Conservation (phyloP, 768 basidiomycete genomes). For the Auricularia sp. region DNA sequence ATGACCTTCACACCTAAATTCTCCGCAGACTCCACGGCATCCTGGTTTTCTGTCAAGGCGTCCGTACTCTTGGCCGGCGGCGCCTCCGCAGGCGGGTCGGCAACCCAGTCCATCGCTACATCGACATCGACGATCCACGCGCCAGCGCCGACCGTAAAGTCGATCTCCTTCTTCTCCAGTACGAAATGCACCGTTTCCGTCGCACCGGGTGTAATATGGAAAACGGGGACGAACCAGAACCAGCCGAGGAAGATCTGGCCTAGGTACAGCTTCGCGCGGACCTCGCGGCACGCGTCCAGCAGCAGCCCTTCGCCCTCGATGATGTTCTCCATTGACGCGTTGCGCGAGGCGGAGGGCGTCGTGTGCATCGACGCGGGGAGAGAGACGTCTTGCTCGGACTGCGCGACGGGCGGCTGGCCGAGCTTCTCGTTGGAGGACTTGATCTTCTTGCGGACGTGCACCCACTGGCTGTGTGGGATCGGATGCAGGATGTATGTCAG, state of each 20-base stretch:
- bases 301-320: constrained; percentile 33
- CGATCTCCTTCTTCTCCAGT: constrained; percentile 54
- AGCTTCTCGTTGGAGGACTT: constrained; percentile 35
- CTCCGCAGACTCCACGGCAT: background rate
- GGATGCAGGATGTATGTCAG: constrained; percentile 12
- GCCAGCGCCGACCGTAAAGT: constrained; percentile 72
- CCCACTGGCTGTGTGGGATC: constrained; percentile 11
- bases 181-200: constrained; percentile 28
- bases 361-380: constrained; percentile 15
- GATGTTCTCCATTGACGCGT: background rate
- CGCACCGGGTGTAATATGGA: constrained; percentile 49
- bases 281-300: constrained; percentile 57
- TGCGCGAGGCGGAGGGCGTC: background rate
- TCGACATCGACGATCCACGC: constrained; percentile 54
- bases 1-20: background rate
- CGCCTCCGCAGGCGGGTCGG: background rate
- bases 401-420: constrained; percentile 24
- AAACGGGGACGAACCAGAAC: constrained; percentile 79
- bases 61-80: background rate
- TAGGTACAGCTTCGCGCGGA: constrained; percentile 62
- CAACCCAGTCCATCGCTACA: constrained; percentile 47
- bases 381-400: constrained; percentile 13
- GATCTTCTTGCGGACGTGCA: constrained; percentile 8
- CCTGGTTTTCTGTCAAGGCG: background rate
- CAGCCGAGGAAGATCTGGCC: constrained; percentile 77